Percentiles rank a stretch among this genome's conserved stretches.
Conservation (phyloP, 139 green algal species). For the Limnomonas spitsbergensis region DNA sequence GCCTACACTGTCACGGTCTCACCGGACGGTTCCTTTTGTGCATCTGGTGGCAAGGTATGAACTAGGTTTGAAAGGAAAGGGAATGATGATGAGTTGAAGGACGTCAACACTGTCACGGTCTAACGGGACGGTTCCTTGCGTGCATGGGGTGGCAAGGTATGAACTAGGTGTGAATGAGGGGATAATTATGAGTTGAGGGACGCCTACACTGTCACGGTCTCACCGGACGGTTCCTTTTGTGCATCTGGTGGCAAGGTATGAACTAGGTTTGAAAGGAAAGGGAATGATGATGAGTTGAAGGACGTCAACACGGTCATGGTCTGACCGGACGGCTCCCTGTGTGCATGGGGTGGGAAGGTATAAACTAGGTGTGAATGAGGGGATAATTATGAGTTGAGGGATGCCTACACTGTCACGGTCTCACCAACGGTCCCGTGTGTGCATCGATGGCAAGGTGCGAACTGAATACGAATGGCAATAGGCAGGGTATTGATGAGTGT, state of each 20-base stretch:
- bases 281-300: too few species aligned
- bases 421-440: conserved; percentile 99
- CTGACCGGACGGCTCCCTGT: conserved; percentile 97
- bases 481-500: too few species aligned
- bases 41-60: conserved; percentile 94
- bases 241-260: too few species aligned
- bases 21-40: conserved; percentile 97
- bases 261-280: too few species aligned
- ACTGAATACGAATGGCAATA: not conserved
- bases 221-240: not conserved
- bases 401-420: conserved; percentile 96
- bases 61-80: too few species aligned
- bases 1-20: conserved; percentile 97
- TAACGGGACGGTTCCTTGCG: conserved; percentile 98
- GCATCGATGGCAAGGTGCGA: conserved; percentile 88
- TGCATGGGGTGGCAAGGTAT: conserved; percentile 90
- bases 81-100: too few species aligned
- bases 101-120: conserved; percentile 96
- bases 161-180: conserved; percentile 6
- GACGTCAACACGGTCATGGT: conserved; percentile 97
- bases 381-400: too few species aligned
- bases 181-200: not conserved
- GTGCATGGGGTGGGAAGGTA: conserved; percentile 94
- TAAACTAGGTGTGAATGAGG: too few species aligned
- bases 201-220: not conserved